Conservation (phyloP, 1,284 basidiomycete species). For the Ustilago shanxiensis region DNA sequence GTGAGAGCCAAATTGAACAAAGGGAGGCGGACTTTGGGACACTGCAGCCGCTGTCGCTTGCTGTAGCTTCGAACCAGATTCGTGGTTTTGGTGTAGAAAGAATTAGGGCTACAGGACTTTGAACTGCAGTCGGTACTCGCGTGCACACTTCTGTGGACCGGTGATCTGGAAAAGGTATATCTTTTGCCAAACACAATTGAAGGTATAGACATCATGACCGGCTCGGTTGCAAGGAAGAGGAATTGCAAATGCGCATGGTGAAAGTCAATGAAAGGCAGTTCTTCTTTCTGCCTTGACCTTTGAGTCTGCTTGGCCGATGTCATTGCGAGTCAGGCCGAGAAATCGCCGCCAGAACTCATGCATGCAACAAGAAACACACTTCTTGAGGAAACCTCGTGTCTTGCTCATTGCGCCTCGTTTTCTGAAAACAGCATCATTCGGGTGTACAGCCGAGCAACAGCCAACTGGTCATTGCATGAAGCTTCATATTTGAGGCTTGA, state of each 20-base stretch:
- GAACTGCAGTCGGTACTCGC: no score
- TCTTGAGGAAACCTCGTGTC: no score
- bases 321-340: slow-evolving; percentile 4
- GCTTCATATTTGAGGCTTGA: background rate
- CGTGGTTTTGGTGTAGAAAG: no score
- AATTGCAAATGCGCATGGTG: no score
- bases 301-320: slow-evolving; percentile 2
- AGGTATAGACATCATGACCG: no score
- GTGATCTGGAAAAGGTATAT: background rate
- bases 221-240: no score
- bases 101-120: no score
- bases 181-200: no score
- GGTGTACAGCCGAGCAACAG: background rate
- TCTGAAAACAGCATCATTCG: background rate
- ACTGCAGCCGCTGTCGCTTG: no score
- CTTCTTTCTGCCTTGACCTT: no score
- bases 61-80: background rate
- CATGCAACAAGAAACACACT: background rate
- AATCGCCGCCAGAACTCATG: slow-evolving; percentile 4
- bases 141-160: background rate
- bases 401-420: no score
- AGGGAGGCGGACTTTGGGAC: background rate
- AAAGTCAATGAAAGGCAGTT: no score
- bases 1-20: background rate
- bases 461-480: background rate